Base-by-base conservation (phyloP, 768 basidiomycete species). In the Cystofilobasidium bisporidii region DNA sequence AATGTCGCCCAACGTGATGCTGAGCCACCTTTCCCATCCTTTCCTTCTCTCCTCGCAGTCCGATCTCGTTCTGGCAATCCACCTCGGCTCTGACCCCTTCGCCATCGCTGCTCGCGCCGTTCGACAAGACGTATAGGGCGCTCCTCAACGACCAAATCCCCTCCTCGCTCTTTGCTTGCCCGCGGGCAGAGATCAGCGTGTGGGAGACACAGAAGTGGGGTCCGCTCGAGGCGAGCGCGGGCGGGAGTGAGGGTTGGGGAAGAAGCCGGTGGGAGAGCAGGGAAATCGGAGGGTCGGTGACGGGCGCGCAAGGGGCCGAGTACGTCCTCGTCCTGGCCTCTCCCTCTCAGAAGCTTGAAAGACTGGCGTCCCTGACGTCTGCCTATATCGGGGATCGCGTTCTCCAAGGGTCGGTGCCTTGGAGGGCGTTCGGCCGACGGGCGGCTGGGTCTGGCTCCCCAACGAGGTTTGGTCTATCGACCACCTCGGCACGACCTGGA, bases 401-500 rank as follows among this genome's bases (percentile, higher is more conserved):
- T 26, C 2, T 22, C 24, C 33, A 12, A 43, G 45, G 40, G 20
- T 43, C 60, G 24, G 15, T 22, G 24, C 33, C n/a, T 41, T 30
- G 9, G 45, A 40, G 15, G 38, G 60, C 40, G 20, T 61, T 30
- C 40, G 40, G 28, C 60, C 41, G 20, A 45, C 33, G 26, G 36
- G n/a, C 24, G 55, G 26, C 18, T 68, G 67, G 67, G 33, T 22
- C 20, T 68, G 67, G 67, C 15, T 68, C 15, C 61, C 53, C 0
- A 33, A 56, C 11, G 67, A 68, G 67, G 47, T 20, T 1, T 68
- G 60, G 60, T 68, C 30, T 14, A 24, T 68, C n/a, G 67, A 68
- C 61, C 40, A 50, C 9, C 41, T 63, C 11, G 67, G 67, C 9
- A 26, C 40, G 30, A 30, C 28, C 24, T 68, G 67, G 67, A 56